Evolutionary conservation across 371 early-diverging fungal genomes (phyloP).

Genomic region (Mortierella sp.): DNA sequence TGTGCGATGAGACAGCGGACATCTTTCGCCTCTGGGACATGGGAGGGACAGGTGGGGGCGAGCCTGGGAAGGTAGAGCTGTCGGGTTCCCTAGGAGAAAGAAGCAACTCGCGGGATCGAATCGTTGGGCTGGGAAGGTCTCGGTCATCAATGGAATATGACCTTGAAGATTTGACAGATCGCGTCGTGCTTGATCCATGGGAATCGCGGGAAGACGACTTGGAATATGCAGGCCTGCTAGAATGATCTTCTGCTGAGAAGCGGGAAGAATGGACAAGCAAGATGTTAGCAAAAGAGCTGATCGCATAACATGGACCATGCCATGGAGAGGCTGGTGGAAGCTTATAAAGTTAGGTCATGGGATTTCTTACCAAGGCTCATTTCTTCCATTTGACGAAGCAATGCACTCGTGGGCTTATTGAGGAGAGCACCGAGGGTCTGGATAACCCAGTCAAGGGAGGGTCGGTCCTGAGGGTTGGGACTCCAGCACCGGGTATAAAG

Average conservation of each 20-base stretch:
- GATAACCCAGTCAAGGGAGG: slow-evolving; percentile 48
- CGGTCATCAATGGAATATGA: slow-evolving; percentile 44
- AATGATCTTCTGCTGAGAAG: slow-evolving; percentile 33
- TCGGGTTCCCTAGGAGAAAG: slow-evolving; percentile 27
- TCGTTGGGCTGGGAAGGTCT: slow-evolving; percentile 21
- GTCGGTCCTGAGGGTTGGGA: slow-evolving; percentile 44
- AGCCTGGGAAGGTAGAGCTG: background rate
- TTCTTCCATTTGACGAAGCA: slow-evolving; percentile 37
- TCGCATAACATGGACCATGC: background rate
- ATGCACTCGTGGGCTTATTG: slow-evolving; percentile 40
- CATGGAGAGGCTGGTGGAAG: background rate
- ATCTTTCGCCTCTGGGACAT: slow-evolving; percentile 41
- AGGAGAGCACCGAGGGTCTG: slow-evolving; percentile 44
- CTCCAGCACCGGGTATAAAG: slow-evolving; percentile 53
- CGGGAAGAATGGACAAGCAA: no score
- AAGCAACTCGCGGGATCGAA: slow-evolving; percentile 35
- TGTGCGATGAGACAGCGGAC: slow-evolving; percentile 40
- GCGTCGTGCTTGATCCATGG: slow-evolving; percentile 29
- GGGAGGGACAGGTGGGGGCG: slow-evolving; percentile 30
- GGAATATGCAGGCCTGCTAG: slow-evolving; percentile 49
- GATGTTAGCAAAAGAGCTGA: background rate
- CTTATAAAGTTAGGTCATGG: no score
- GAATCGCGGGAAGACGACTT: slow-evolving; percentile 48
- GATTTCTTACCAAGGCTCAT: slow-evolving; percentile 44
- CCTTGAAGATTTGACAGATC: slow-evolving; percentile 36